Conservation (phyloP, 2,329 filamentous ascomycete species). For the Colletotrichum sp. region DNA sequence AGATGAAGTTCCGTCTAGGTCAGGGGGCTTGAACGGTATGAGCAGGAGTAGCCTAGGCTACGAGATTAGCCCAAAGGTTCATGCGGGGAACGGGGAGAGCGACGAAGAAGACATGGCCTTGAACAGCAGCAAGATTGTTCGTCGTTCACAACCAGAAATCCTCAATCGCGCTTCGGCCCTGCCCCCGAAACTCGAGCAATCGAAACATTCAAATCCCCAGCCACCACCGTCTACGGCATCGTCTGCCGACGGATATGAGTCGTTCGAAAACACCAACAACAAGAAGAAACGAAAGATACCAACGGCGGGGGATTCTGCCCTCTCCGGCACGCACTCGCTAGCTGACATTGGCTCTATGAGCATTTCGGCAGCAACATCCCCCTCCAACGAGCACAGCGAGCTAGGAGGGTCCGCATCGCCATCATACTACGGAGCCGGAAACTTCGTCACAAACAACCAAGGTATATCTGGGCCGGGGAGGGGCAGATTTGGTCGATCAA, state of each 20-base stretch:
- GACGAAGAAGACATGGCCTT: conserved; percentile 61
- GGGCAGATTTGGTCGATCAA: conserved; percentile 77
- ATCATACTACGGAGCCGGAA: conserved; percentile 48
- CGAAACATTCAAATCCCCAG: conserved; percentile 52
- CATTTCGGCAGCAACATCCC: conserved; percentile 34
- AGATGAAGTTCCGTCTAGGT: conserved; percentile 30
- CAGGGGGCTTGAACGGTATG: conserved; percentile 14
- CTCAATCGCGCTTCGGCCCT: conserved; percentile 46
- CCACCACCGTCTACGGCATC: conserved; percentile 72
- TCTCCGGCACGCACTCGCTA: conserved; percentile 41
- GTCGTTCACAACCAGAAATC: conserved; percentile 52
- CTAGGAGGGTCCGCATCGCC: conserved; percentile 30
- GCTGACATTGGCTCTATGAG: conserved; percentile 34
- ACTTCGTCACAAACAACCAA: conserved; percentile 51
- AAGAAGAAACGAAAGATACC: conserved; percentile 99
- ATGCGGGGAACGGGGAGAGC: conserved; percentile 61
- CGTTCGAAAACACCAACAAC: conserved; percentile 98
- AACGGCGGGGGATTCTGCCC: conserved; percentile 72
- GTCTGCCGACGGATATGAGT: conserved; percentile 88
- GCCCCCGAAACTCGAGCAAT: conserved; percentile 47
- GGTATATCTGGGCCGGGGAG: conserved; percentile 82
- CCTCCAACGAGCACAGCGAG: conserved; percentile 37
- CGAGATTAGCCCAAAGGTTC: not conserved
- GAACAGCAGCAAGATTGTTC: conserved; percentile 43
- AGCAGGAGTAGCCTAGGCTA: conserved; percentile 22